These are phyloP conservation scores for Fusarium sp. DNA, from an alignment of 2,329 filamentous ascomycete genomes.

Conservation along the genomic window DNA sequence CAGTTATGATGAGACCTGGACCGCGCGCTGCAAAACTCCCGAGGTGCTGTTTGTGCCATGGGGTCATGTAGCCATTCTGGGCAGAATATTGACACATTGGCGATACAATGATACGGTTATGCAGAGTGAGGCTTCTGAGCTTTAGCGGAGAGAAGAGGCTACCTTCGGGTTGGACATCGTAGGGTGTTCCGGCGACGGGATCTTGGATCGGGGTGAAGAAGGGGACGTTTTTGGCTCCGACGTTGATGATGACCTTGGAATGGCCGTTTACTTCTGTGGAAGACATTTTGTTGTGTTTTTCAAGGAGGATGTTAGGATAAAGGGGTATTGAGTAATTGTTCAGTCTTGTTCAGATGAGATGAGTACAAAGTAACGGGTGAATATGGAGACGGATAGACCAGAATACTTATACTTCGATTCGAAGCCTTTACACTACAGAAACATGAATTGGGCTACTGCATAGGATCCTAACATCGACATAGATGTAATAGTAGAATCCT, in stretches of 20 bases:
- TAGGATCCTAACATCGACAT: neutral
- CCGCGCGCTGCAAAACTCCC: conserved; percentile 55
- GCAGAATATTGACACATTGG: conserved; percentile 53
- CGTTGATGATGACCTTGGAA: conserved; percentile 37
- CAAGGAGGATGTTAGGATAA: neutral
- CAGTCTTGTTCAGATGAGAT: neutral
- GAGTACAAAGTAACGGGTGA: neutral
- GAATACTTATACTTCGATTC: conserved; percentile 11
- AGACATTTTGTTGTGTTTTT: neutral
- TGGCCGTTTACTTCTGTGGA: conserved; percentile 12
- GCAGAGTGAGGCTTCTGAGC: conserved; percentile 58
- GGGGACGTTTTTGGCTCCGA: conserved; percentile 39
- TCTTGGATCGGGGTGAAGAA: conserved; percentile 46
- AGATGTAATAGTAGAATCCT: neutral
- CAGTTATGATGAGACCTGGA: conserved; percentile 72
- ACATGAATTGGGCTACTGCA: neutral
- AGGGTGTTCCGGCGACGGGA: conserved; percentile 44
- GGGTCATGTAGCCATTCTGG: conserved; percentile 57
- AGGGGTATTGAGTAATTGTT: neutral
- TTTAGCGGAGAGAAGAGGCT: conserved; percentile 59
- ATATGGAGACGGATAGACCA: neutral
- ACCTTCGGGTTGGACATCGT: conserved; percentile 41
- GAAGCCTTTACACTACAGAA: neutral
- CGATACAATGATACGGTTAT: conserved; percentile 61
- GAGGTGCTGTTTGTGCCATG: conserved; percentile 59